Evolutionary conservation across 2,329 filamentous ascomycete species (phyloP), one percentile per base, ranked within the genome.

Genomic region (Chrysoporthe austroafricana): DNA sequence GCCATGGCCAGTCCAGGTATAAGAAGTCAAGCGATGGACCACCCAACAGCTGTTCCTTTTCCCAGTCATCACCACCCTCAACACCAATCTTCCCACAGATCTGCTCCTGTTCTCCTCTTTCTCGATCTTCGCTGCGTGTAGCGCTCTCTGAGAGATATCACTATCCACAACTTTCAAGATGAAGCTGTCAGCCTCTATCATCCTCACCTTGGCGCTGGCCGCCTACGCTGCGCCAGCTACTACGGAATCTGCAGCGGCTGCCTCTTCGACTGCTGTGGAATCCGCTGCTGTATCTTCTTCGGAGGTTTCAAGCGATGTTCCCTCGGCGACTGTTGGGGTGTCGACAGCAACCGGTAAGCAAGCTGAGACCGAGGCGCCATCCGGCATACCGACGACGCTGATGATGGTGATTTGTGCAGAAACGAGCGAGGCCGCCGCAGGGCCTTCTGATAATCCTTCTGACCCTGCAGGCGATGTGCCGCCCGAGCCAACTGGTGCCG

Each of bases 171-270:
- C 50, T 32, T 57, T 46, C 50, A 64, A 46, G 36, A 64, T 64
- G 62, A 64, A 64, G 62, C 50, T 64, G 52, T 42, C 46, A 26
- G 62, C 46, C 21, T 43, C 43, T 54, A 43, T 64, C 36, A 26
- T 64, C 46, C 62, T 64, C n/a, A 42, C 52, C 48, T 50, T 57
- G 52, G 62, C 62, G 52, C 62, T 64, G 62, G 62, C 62, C 62
- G 62, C 50, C 62, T 50, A 56, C 39, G 62, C 62, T 48, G 50
- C 50, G 62, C 62, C 62, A 18, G 62, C 50, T 43, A 39, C 43
- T 43, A 39, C 43, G 26, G 57, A 43, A 16, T 14, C 42, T 21
- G 39, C 44, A 13, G 7, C 44, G 21, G 48, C 52, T 16, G 50
- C 50, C 36, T 54, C 52, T 3, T 50, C 43, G 8, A 64, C 50